These are phyloP conservation scores for Seminavis robusta DNA, from an alignment of 108 stramenopile genomes.

Conservation along the genomic window DNA sequence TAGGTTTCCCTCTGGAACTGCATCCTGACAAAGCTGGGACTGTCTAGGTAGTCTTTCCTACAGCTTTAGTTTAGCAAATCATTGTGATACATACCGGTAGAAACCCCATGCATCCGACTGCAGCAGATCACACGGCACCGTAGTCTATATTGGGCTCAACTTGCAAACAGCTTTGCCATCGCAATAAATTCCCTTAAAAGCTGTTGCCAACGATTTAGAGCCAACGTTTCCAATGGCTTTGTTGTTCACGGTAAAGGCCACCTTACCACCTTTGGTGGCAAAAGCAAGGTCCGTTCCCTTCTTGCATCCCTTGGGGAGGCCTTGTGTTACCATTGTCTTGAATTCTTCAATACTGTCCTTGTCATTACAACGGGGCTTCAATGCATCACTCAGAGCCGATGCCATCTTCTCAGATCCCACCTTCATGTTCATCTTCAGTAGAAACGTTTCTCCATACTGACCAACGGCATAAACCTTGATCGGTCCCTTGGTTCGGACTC, in stretches of 20 bases:
- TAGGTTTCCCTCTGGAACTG: no score
- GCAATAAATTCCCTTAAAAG: slow-evolving; percentile 51
- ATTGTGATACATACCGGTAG: no score
- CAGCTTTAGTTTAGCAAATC: no score
- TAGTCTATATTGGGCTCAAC: no score
- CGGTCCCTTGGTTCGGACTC: slow-evolving; percentile 67
- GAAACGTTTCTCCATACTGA: slow-evolving; percentile 10
- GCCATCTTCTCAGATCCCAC: slow-evolving; percentile 68
- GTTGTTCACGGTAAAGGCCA: slow-evolving; percentile 49
- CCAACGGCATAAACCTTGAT: slow-evolving; percentile 48
- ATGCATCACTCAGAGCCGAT: slow-evolving; percentile 44
- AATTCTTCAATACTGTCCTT: slow-evolving; percentile 28
- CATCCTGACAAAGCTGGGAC: no score
- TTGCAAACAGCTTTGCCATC: slow-evolving; percentile 59
- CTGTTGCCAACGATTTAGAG: slow-evolving; percentile 24
- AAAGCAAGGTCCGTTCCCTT: slow-evolving; percentile 32
- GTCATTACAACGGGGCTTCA: slow-evolving; percentile 42
- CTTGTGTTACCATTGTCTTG: slow-evolving; percentile 11
- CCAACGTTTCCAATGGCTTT: slow-evolving; percentile 31
- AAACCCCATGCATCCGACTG: no score
- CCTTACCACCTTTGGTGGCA: slow-evolving; percentile 12
- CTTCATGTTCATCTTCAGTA: slow-evolving; percentile 60
- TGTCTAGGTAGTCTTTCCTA: no score
- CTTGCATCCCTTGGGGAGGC: slow-evolving; percentile 35
- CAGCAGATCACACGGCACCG: no score